Evolutionary conservation across 1,284 basidiomycete species (phyloP), one percentile per base, ranked within the genome.

Genomic region (Ustilago cynodontis): DNA sequence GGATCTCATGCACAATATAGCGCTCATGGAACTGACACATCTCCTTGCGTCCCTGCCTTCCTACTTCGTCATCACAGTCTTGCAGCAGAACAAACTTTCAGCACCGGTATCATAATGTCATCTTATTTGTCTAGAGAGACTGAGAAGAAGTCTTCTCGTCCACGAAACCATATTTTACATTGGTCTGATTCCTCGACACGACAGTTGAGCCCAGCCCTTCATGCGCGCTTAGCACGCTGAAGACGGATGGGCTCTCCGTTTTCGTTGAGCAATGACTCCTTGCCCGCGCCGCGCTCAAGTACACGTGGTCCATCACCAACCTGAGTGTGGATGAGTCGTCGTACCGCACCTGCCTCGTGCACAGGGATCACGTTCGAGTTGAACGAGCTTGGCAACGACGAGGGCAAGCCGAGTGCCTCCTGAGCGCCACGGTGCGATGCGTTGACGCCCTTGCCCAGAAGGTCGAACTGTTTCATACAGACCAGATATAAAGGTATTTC

Each of bases 271-370:
- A 85, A 56, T 62, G 79, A 73, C 50, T 78, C 76, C 14, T 58
- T 41, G 14, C 78, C 80, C 1, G 50, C 22, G 16, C 77, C 81
- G 14, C 70, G 75, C 67, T 81, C 80, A 24, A 86, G 68, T 39
- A 82, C 65, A 51, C 82, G 79, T 18, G 84, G 84, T 7, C 84
- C 83, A 43, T 83, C 82, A 45, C 84, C 84, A 22, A 86, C 84
- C 54, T 82, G 81, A 10, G 84, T 86, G 74, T 86, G 84, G 50
- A 86, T 85, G 31, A 86, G 67, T 20, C 84, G 65, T 8, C 84
- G 76, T 22, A 86, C 83, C 3, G 81, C 70, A 28, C 82, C 84
- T 2, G 78, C 62, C 54, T 82, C 80, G 59, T 83, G 81, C 53
- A 84, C 81, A 16, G 81, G 83, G 45, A 86, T 82, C 35, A 85